Conservation (phyloP, 176 grass and related monocot genomes). For the Lolium multiflorum region DNA sequence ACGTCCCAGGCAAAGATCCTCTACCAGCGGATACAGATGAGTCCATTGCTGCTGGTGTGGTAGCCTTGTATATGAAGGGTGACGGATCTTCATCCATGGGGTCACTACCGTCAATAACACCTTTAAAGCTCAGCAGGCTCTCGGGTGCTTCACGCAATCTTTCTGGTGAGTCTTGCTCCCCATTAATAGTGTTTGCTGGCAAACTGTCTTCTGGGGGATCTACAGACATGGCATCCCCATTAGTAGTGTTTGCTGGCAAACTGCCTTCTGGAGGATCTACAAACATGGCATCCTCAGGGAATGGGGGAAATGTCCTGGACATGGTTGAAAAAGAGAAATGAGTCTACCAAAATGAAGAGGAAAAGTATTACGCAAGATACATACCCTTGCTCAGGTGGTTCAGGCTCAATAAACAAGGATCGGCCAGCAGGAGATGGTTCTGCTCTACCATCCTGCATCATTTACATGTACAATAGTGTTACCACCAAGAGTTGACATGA, state of each 20-base stretch:
- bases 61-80: conserved; percentile 45
- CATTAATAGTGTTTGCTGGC: background rate
- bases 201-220: too few species aligned
- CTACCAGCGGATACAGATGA: conserved; percentile 34
- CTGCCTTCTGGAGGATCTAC: too few species aligned
- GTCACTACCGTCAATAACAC: conserved; percentile 34
- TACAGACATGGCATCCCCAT: background rate
- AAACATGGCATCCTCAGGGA: conserved; percentile 44
- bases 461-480: conserved; percentile 27
- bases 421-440: conserved; percentile 42
- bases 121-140: conserved; percentile 26
- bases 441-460: conserved; percentile 50
- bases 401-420: conserved; percentile 38
- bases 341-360: background rate
- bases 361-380: conserved; percentile 16
- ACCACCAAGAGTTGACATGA: background rate
- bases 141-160: conserved; percentile 53
- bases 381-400: conserved; percentile 64
- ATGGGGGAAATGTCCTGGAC: conserved; percentile 68
- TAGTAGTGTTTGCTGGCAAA: too few species aligned
- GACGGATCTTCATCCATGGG: conserved; percentile 44
- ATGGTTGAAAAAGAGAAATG: conserved; percentile 36
- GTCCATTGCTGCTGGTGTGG: conserved; percentile 35
- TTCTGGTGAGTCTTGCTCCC: conserved; percentile 52
- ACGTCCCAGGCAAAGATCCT: conserved; percentile 43